These are phyloP conservation scores for Tetracentron sinense DNA, from an alignment of 164 flowering plant species.

Conservation along the genomic window DNA sequence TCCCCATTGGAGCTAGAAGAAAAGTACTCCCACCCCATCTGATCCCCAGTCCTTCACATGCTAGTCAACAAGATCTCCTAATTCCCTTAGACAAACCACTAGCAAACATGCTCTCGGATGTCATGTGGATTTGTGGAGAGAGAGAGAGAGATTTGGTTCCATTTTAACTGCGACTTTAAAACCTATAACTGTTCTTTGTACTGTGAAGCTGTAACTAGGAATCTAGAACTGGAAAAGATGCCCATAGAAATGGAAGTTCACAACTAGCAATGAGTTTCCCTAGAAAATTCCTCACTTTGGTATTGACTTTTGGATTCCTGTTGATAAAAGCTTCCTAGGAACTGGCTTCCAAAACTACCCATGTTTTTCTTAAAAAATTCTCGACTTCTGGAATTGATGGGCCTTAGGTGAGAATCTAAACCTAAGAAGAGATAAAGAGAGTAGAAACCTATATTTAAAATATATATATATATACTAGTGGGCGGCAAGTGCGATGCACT, in stretches of 20 bases:
- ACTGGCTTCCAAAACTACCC: not conserved
- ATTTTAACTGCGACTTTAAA: slow-evolving; percentile 10
- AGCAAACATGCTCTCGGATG: slow-evolving; percentile 11
- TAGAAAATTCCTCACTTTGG: not conserved
- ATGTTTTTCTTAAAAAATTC: not conserved
- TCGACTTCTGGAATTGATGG: too few species aligned
- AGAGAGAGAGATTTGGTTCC: not conserved
- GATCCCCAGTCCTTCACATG: slow-evolving; percentile 22
- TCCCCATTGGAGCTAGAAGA: slow-evolving; percentile 14
- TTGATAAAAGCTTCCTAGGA: not conserved
- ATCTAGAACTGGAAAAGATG: not conserved
- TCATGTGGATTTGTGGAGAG: slow-evolving; percentile 10
- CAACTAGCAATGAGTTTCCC: not conserved
- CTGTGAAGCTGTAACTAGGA: slow-evolving; percentile 1
- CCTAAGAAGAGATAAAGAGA: too few species aligned
- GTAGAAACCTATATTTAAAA: too few species aligned
- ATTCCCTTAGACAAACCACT: slow-evolving; percentile 11
- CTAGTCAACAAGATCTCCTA: slow-evolving; percentile 15
- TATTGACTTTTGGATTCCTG: slow-evolving; percentile 1
- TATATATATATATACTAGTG: too few species aligned
- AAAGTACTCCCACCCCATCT: slow-evolving; percentile 5
- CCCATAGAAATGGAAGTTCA: not conserved
- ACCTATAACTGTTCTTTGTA: not conserved
- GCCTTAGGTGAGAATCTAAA: too few species aligned
- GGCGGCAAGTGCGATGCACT: too few species aligned